Evolutionary conservation across 495 filamentous ascomycete genomes (phyloP).

Genomic region (Barbatosphaeria neglecta): DNA sequence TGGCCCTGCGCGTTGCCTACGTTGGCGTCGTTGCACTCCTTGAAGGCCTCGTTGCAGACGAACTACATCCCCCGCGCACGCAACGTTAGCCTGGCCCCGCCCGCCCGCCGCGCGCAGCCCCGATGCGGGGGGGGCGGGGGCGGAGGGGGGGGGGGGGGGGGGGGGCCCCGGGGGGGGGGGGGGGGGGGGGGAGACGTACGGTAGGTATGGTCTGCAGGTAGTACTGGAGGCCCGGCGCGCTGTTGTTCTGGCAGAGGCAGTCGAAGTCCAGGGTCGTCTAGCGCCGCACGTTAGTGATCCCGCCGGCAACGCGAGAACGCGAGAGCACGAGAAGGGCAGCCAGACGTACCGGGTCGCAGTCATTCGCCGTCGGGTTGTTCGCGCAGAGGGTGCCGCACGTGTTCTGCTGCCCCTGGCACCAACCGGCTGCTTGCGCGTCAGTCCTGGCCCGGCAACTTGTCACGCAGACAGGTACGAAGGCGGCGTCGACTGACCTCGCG

Average conservation of each 20-base stretch:
- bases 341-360: constrained; percentile 17
- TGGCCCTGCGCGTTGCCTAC: constrained; percentile 11
- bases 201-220: constrained; percentile 24
- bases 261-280: constrained; percentile 16
- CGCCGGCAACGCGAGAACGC: too few relatives aligned
- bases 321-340: too few relatives aligned
- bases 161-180: not conserved
- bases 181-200: constrained; percentile 8
- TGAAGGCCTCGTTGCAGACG: constrained; percentile 19
- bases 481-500: constrained; percentile 8
- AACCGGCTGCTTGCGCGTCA: constrained; percentile 9
- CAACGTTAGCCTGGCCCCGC: not conserved
- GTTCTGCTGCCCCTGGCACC: constrained; percentile 25
- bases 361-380: constrained; percentile 6
- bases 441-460: not conserved
- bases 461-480: not conserved
- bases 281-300: too few relatives aligned
- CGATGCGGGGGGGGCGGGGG: not conserved
- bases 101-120: not conserved
- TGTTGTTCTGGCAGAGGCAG: constrained; percentile 21
- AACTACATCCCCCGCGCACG: constrained; percentile 7
- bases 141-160: not conserved
- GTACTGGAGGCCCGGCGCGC: constrained; percentile 22
- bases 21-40: constrained; percentile 15
- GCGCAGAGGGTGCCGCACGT: constrained; percentile 22